Conservation (phyloP, 176 grass and related monocot genomes). For the Eragrostis curvula region DNA sequence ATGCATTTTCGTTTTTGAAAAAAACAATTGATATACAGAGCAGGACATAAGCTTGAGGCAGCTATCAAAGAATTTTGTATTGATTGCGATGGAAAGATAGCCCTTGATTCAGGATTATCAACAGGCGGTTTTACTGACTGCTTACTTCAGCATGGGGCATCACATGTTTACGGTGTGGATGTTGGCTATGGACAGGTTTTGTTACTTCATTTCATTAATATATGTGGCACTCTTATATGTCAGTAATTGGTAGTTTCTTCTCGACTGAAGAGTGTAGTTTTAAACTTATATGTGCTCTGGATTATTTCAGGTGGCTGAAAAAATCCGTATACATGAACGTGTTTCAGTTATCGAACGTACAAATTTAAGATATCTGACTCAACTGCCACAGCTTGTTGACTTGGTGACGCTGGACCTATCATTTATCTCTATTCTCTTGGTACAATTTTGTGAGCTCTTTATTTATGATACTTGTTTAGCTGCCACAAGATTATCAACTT, state of each 20-base stretch:
- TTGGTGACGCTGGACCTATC: conserved; percentile 90
- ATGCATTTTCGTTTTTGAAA: conserved; percentile 1
- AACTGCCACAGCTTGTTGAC: conserved; percentile 77
- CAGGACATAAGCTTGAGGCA: conserved; percentile 97
- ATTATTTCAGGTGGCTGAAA: conserved; percentile 92
- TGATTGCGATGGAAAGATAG: conserved; percentile 82
- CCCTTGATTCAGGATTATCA: conserved; percentile 95
- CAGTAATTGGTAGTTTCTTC: background rate
- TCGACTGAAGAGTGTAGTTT: conserved; percentile 2
- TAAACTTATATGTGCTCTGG: conserved; percentile 19
- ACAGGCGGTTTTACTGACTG: conserved; percentile 98
- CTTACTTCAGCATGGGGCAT: conserved; percentile 88
- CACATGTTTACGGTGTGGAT: conserved; percentile 91
- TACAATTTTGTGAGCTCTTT: conserved; percentile 36
- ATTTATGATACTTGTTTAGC: background rate
- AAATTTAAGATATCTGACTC: conserved; percentile 93
- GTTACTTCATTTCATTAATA: conserved; percentile 28
- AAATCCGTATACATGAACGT: conserved; percentile 74
- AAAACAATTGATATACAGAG: conserved; percentile 55
- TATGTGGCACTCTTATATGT: conserved; percentile 13
- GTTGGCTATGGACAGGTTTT: conserved; percentile 98
- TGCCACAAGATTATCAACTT: background rate
- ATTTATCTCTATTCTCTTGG: conserved; percentile 97
- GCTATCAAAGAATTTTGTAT: conserved; percentile 84
- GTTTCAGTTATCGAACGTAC: conserved; percentile 89